Percentiles rank a stretch among this genome's conserved stretches.
Evolutionary conservation across 2,329 filamentous ascomycete genomes (phyloP).

Genomic region (Arthroderma sp.): DNA sequence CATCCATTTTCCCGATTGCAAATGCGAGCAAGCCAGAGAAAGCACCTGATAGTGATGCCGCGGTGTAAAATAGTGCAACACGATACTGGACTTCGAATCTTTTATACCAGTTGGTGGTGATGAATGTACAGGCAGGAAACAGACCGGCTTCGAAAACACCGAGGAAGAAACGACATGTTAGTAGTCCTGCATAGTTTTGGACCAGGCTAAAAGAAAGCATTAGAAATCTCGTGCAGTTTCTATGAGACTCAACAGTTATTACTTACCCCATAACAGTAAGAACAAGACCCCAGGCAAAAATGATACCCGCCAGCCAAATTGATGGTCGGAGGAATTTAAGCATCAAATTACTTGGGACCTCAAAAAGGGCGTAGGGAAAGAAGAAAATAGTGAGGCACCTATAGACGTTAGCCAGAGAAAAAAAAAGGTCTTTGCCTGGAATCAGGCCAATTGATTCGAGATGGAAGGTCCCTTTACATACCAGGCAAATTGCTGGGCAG

Average conservation of each 20-base stretch:
- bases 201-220: conserved; percentile 16
- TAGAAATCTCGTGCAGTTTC: background rate
- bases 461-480: background rate
- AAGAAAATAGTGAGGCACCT: conserved; percentile 21
- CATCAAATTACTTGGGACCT: conserved; percentile 35
- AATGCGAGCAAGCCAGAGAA: conserved; percentile 39
- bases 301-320: conserved; percentile 27
- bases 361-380: conserved; percentile 32
- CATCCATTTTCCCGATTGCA: conserved; percentile 33
- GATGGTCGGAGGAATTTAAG: conserved; percentile 30
- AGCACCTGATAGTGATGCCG: conserved; percentile 24
- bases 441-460: too few relatives aligned
- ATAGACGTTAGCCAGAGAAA: background rate
- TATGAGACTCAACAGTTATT: background rate
- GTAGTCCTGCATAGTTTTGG: conserved; percentile 39
- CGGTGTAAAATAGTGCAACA: conserved; percentile 17
- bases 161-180: conserved; percentile 47
- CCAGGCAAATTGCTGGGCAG: conserved; percentile 1
- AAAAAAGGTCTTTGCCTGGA: too few relatives aligned
- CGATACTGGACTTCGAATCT: conserved; percentile 14
- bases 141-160: conserved; percentile 53
- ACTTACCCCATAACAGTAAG: conserved; percentile 2
- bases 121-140: conserved; percentile 38
- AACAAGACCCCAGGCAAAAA: conserved; percentile 21
- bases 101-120: conserved; percentile 3